These are phyloP conservation scores for Epichloe scottii DNA, from an alignment of 2,329 filamentous ascomycete species.

Conservation along the genomic window DNA sequence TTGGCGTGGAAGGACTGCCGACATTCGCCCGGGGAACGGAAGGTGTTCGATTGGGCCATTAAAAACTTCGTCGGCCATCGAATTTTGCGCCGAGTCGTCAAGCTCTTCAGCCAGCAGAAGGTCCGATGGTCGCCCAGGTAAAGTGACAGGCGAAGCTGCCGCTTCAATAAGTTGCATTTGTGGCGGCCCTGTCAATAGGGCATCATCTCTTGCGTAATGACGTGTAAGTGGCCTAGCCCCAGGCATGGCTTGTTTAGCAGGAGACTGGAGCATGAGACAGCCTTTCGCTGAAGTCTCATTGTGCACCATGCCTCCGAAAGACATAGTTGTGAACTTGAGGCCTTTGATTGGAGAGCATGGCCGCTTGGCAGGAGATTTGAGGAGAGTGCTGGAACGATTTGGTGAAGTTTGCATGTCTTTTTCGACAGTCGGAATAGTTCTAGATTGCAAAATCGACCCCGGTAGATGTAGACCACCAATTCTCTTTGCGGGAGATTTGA, in stretches of 20 bases:
- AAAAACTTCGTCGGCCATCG: slow-evolving; percentile 19
- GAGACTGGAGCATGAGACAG: slow-evolving; percentile 36
- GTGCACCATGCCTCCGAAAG: slow-evolving; percentile 15
- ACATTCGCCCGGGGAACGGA: slow-evolving; percentile 32
- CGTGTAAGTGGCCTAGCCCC: slow-evolving; percentile 22
- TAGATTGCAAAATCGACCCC: slow-evolving; percentile 20
- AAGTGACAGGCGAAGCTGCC: slow-evolving; percentile 16
- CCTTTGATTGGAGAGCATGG: slow-evolving; percentile 32
- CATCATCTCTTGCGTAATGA: slow-evolving; percentile 11
- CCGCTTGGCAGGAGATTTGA: slow-evolving; percentile 40
- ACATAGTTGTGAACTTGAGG: slow-evolving; percentile 14
- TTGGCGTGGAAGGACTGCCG: slow-evolving; percentile 30
- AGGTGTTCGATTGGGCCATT: slow-evolving; percentile 22
- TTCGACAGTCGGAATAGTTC: slow-evolving; percentile 3
- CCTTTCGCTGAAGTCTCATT: slow-evolving; percentile 30
- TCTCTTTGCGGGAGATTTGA: slow-evolving; percentile 43
- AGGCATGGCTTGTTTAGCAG: slow-evolving; percentile 33
- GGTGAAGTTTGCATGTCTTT: slow-evolving; percentile 16
- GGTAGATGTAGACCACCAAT: slow-evolving; percentile 19
- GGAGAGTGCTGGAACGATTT: slow-evolving; percentile 24
- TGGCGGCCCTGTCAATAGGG: slow-evolving; percentile 17
- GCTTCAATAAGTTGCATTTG: slow-evolving; percentile 25
- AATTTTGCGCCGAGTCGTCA: slow-evolving; percentile 7
- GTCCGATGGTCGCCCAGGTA: slow-evolving; percentile 19
- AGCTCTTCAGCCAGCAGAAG: slow-evolving; percentile 26